Percentiles rank a stretch among this genome's conserved stretches.
Conservation (phyloP, 1,139 yeast species). For the Dujonia santamariae region DNA sequence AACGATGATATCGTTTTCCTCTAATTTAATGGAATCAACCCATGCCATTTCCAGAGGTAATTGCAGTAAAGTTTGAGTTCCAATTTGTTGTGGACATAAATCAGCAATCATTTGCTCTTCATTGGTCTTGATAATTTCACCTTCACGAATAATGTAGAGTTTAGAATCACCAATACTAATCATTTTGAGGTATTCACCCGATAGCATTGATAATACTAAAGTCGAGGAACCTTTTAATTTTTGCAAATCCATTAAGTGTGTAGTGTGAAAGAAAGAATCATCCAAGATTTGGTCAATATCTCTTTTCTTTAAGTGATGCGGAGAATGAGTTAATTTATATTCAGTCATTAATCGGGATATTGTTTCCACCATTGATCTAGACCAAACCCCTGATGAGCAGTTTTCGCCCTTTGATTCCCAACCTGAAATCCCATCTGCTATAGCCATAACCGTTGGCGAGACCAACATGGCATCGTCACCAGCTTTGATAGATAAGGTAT, state of each 20-base stretch:
- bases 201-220: slow-evolving; percentile 47
- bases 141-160: slow-evolving; percentile 47
- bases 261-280: slow-evolving; percentile 49
- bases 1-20: slow-evolving; percentile 42
- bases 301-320: slow-evolving; percentile 41
- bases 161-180: slow-evolving; percentile 58
- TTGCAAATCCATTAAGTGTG: slow-evolving; percentile 53
- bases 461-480: slow-evolving; percentile 66
- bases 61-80: slow-evolving; percentile 45
- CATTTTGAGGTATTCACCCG: slow-evolving; percentile 46
- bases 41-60: slow-evolving; percentile 52
- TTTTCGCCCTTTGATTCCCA: slow-evolving; percentile 50
- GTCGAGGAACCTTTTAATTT: slow-evolving; percentile 53
- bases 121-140: slow-evolving; percentile 42
- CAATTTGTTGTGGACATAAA: slow-evolving; percentile 56
- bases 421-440: slow-evolving; percentile 63
- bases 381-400: slow-evolving; percentile 52
- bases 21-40: slow-evolving; percentile 39
- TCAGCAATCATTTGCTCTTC: slow-evolving; percentile 47
- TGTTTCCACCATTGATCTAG: slow-evolving; percentile 54
- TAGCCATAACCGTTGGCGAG: slow-evolving; percentile 52
- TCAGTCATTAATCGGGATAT: slow-evolving; percentile 48
- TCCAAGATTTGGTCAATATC: slow-evolving; percentile 49
- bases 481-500: slow-evolving; percentile 51
- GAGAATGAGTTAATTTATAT: slow-evolving; percentile 40